Base-by-base conservation (phyloP, 2,329 filamentous ascomycete species). In the Penicillium janthinellum region DNA sequence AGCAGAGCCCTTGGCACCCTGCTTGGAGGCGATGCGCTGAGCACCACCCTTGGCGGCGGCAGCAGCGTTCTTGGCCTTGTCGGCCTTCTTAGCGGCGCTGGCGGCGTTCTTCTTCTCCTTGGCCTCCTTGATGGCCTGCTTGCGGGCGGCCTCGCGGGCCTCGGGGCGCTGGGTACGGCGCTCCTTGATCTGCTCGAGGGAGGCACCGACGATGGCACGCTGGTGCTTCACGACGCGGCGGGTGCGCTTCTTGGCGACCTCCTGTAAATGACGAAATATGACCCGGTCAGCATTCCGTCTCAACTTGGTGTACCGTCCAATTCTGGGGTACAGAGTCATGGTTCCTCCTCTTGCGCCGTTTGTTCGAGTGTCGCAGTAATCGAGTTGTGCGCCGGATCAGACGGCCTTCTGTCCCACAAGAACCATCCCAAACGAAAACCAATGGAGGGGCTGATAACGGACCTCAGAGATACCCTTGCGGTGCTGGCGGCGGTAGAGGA, bases 391-490 rank as follows among this genome's bases (percentile, higher is more conserved):
- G 34, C 37, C 44, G 42, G 44, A 60, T 31, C 15, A 53, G 53
- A 48, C 61, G 48, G 45, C 38, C 55, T 38, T 58, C 11, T 53
- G 38, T 47, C 58, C 52, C 59, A 49, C 44, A 61, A 52, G 59
- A 48, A 58, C 55, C 8, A 56, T 58, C 45, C 59, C 52, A 61
- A 57, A 57, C 54, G 63, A 61, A 67, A 67, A 65, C 64, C 38
- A 64, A 61, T 57, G 59, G 62, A 64, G 56, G 66, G 67, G 64
- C 65, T 67, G 68, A 64, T 67, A 66, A 81, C 90, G 85, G 90
- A 98, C 95, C 93, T 99, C 95, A 87, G 94, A 96, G 85, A 98
- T 96, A 90, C 95, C 95, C 92, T 99, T 99, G 88, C 93, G 95
- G 90, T 97, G 94, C 86, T 96, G 91, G 84, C 94, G 91, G 82